These are phyloP conservation scores for Aspergillus uvarum DNA, from an alignment of 2,329 filamentous ascomycete genomes.

Conservation along the genomic window DNA sequence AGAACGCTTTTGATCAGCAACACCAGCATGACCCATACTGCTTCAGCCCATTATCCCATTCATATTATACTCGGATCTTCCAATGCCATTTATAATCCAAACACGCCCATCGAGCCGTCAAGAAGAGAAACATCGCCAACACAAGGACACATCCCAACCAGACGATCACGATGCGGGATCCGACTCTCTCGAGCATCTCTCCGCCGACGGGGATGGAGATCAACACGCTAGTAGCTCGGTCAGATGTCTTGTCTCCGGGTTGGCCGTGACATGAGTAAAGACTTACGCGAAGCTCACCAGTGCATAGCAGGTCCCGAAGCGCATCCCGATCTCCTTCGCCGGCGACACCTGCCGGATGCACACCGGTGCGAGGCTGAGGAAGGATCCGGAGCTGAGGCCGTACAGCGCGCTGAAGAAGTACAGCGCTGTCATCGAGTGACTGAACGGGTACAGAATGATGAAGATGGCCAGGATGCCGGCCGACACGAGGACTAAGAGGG, in stretches of 20 bases:
- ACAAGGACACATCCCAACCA: conserved; percentile 47
- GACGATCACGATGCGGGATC: conserved; percentile 46
- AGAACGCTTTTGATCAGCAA: too few relatives aligned
- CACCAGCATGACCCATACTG: too few relatives aligned
- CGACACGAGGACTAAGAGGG: conserved; percentile 40
- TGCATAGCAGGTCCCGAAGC: conserved; percentile 52
- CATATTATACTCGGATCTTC: conserved; percentile 18
- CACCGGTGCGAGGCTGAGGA: conserved; percentile 47
- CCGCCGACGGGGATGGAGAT: conserved; percentile 51
- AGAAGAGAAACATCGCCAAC: conserved; percentile 35
- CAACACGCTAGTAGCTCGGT: conserved; percentile 33
- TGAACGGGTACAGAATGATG: conserved; percentile 36
- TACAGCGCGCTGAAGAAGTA: conserved; percentile 48
- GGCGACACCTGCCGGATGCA: conserved; percentile 52
- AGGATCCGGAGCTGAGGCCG: conserved; percentile 50
- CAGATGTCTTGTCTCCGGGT: too few relatives aligned
- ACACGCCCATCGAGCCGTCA: conserved; percentile 41
- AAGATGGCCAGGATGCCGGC: conserved; percentile 42
- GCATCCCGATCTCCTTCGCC: conserved; percentile 49
- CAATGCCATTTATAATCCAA: conserved; percentile 41
- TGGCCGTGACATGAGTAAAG: neutral
- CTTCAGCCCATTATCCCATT: too few relatives aligned
- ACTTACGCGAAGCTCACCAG: conserved; percentile 48
- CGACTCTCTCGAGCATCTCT: conserved; percentile 50
- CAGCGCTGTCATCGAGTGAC: conserved; percentile 35